These are phyloP conservation scores for Paramecium octaurelia DNA, from an alignment of 73 alveolate genomes.

Conservation along the genomic window DNA sequence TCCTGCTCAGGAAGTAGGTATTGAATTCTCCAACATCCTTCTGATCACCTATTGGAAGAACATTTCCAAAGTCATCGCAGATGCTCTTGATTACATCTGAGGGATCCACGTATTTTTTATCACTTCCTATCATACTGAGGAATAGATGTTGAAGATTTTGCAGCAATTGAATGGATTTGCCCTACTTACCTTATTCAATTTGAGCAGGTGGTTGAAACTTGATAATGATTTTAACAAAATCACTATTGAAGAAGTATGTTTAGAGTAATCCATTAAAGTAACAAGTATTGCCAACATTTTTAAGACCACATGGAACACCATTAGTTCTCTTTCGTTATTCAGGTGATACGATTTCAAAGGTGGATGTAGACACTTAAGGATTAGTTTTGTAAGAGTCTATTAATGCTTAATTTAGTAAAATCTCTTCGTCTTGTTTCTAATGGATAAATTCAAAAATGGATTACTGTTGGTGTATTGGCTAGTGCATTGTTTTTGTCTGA, in stretches of 20 bases:
- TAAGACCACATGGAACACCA: conserved; percentile 75
- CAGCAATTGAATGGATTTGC: conserved; percentile 65
- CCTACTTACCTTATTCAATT: conserved; percentile 45
- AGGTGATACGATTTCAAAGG: conserved; percentile 69
- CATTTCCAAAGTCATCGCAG: conserved; percentile 77
- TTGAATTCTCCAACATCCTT: conserved; percentile 89
- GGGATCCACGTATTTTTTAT: conserved; percentile 78
- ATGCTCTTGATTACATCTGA: conserved; percentile 66
- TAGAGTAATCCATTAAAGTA: conserved; percentile 81
- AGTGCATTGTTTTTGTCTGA: neutral
- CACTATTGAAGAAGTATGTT: conserved; percentile 75
- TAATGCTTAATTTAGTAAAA: neutral
- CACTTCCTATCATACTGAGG: conserved; percentile 68
- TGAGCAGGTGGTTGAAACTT: conserved; percentile 41
- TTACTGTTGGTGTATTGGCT: neutral
- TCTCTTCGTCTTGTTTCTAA: conserved; percentile 25
- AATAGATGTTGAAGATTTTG: conserved; percentile 60
- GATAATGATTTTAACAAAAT: conserved; percentile 68
- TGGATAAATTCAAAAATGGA: neutral
- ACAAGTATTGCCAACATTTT: conserved; percentile 89
- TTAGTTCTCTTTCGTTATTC: conserved; percentile 68
- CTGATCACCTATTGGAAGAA: conserved; percentile 77
- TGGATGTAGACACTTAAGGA: neutral
- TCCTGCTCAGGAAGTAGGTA: conserved; percentile 70
- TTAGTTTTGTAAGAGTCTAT: neutral